Evolutionary conservation across 805 yeast genomes (phyloP), one percentile per base, ranked within the genome.

Genomic region (Saccharomycopsis vini): DNA sequence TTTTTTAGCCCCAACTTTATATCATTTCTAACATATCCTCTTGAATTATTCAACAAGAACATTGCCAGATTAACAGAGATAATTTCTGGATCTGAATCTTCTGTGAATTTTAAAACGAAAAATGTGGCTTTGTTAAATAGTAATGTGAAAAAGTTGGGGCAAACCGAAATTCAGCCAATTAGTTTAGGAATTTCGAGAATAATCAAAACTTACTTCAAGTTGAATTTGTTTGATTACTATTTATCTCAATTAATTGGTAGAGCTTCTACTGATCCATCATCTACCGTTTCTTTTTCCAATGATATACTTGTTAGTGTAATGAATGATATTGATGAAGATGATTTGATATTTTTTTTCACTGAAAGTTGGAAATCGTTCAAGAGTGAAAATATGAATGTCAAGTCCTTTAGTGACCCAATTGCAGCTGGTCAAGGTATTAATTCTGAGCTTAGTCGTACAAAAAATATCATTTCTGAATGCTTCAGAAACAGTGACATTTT

Each of bases 151-250:
- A 40, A 40, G 26, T 29, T 44, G 39, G 39, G 41, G 20, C 43
- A 36, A 19, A 16, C 33, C 18, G 62, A 58, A 31, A 47, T 51
- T 7, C 57, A 57, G 23, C 68, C 68, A 1, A 43, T 64, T 32
- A 61, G 57, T 44, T 54, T 55, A 42, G 67, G 68, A 1, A 43
- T 64, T 1, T 53, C 56, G n/a, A 51, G 65, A 40, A 50, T 58
- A 5, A 61, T 62, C 45, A 63, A 64, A 47, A 47, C 58, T 5
- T 47, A 57, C 28, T 52, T 51, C 30, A 54, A 54, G 32, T 18
- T 47, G 3, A 44, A 39, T 24, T 29, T 54, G 15, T 42, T 44
- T 26, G 53, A 54, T 16, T 52, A 40, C n/a, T 41, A 51, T 40
- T 43, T 50, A 21, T 21, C 46, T 6, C 49, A 44, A 26, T 32